Base-by-base conservation (phyloP, 2,329 filamentous ascomycete species). In the Cytospora chrysosperma region DNA sequence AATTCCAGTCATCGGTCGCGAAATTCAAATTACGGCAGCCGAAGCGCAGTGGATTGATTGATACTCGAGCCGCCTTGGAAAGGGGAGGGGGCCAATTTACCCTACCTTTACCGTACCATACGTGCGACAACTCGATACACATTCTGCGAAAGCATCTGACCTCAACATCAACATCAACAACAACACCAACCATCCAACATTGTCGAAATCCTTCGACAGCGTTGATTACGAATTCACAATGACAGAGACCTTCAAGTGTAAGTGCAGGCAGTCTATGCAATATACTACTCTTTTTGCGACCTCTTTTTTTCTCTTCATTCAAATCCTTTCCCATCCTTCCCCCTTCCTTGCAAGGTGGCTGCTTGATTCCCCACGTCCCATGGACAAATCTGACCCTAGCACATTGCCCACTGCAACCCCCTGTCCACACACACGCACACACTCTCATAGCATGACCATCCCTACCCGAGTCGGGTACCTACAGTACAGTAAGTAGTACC, bases 21-120 rank as follows among this genome's bases (percentile, higher is more conserved):
- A 55, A 52, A 61, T 54, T 61, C 51, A 55, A 61, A 61, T 54
- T 54, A 61, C 58, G 58, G 58, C 51, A 54, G 32, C 58, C 58
- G 50, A 55, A 55, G n/a, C 19, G 19, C 40, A 43, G 27, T 19
- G 58, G 58, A 37, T 49, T 28, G 27, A 26, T 37, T 55, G 49
- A 37, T 61, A 37, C 34, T 37, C 13, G 8, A 37, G 10, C 34
- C 34, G 15, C 9, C 13, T 32, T 37, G 58, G 53, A 60, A 60
- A 51, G 58, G 50, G 58, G 58, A 37, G 34, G 34, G 34, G 34
- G 34, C 34, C 58, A 32, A 60, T 51, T 54, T 54, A 12, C 34
- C 34, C 5, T 37, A 37, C 13, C 10, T 4, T 37, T 12, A 34
- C 32, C 34, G 4, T 32, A 32, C 58, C 58, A 51, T 60, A 43